Base-by-base conservation (phyloP, 768 basidiomycete genomes). In the Hirschioporus abietinus region DNA sequence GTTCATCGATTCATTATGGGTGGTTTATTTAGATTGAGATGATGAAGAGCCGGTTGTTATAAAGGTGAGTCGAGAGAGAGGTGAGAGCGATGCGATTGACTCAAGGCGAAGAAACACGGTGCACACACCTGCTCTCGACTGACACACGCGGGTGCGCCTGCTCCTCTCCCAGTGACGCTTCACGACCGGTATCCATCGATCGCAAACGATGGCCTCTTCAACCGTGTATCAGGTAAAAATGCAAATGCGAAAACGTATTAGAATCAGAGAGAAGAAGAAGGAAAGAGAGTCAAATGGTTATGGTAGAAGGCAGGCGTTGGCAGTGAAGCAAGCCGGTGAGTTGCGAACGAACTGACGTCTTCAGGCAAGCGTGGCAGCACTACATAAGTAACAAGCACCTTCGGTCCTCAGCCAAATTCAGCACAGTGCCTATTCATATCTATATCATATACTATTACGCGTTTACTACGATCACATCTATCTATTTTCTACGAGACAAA, bases 111-210 rank as follows among this genome's bases (percentile, higher is more conserved):
- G 42, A 52, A 52, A 52, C 42, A 20, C 12, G 42, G 42, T 52
- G 42, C 42, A 52, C 35, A 36, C 42, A 52, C 42, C 42, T 52
- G 42, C 42, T 52, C 42, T 52, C 42, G 42, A 52, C 12, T 10
- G 42, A 52, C 42, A 52, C 42, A 20, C 42, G 42, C 20, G 42
- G 42, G 20, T 52, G 42, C 42, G 42, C 42, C 42, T 52, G 42
- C 42, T 52, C 42, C 42, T 52, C 42, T 52, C 42, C 42, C 42
- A 52, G 3, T 20, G 42, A 52, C 42, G 42, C 42, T 3, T 52
- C 42, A 52, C 42, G 42, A 52, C 42, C 42, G 42, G 42, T 52
- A 52, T 52, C 42, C 42, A 52, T 52, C 42, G 42, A 52, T 52
- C 20, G 2, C 15, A 5, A 52, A 20, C 42, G 42, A 52, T 52